phyloP scores from a whole-genome alignment of 169 alveolate species.

The Cryptosporidium meleagridis region DNA sequence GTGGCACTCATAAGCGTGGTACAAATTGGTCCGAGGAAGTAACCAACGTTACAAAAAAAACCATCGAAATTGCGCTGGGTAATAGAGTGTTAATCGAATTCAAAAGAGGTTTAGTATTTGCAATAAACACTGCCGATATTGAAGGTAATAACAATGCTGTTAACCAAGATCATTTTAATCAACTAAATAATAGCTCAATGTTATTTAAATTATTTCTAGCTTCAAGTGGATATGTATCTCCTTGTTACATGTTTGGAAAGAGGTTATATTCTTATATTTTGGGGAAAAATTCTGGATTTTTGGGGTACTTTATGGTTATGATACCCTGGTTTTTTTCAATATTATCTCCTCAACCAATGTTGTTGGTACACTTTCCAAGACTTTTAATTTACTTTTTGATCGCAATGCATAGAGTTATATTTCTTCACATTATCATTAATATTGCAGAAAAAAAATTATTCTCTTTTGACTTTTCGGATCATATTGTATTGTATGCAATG shows the following conservation, averaged over 20 bases:
- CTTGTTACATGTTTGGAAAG: conserved; percentile 72
- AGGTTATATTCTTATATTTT: conserved; percentile 67
- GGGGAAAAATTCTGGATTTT: conserved; percentile 48
- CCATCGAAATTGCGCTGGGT: conserved; percentile 16
- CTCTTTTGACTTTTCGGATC: conserved; percentile 60
- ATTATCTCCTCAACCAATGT: conserved; percentile 59
- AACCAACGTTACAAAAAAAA: not conserved
- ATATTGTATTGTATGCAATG: conserved; percentile 61
- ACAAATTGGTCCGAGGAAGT: conserved; percentile 42
- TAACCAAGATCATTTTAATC: not conserved
- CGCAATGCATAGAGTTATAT: conserved; percentile 34
- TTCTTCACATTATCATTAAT: conserved; percentile 39
- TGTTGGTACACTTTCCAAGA: conserved; percentile 55
- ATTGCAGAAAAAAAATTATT: conserved; percentile 42
- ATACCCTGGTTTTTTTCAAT: conserved; percentile 69
- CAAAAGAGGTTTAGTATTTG: conserved; percentile 65
- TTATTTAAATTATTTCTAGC: conserved; percentile 30
- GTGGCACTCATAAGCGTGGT: conserved; percentile 56
- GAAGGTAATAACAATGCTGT: not conserved
- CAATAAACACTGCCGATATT: conserved; percentile 5
- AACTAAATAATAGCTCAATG: not conserved
- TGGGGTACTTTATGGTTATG: conserved; percentile 44
- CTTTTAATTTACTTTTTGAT: conserved; percentile 23
- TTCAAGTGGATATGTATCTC: conserved; percentile 69
- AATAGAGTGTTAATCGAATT: conserved; percentile 17